phyloP scores from a whole-genome alignment of 2,329 filamentous ascomycete genomes.

The Juglanconis juglandina region DNA sequence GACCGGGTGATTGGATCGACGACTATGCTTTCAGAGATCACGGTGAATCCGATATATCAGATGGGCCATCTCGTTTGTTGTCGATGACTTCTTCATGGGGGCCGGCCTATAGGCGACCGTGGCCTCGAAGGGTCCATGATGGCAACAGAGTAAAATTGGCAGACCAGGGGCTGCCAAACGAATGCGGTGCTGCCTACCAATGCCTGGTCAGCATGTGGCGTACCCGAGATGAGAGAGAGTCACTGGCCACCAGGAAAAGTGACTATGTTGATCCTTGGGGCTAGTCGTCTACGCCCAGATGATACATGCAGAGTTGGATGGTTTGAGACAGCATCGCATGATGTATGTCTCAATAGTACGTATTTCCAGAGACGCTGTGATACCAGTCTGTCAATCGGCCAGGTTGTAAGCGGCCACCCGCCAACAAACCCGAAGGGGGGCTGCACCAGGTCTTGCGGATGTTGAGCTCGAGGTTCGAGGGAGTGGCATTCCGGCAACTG shows the following conservation, averaged over 20 bases:
- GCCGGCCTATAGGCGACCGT: too few species aligned
- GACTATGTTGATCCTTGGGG: constrained; percentile 5
- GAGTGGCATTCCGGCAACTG: neutral
- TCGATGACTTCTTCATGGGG: neutral
- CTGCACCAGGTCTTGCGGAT: neutral
- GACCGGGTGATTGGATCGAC: neutral
- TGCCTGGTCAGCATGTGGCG: constrained; percentile 8
- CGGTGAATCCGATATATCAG: neutral
- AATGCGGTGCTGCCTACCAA: neutral
- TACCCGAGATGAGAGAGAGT: constrained; percentile 14
- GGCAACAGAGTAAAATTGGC: neutral
- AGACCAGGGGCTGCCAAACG: neutral
- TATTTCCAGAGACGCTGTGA: neutral
- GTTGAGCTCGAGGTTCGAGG: neutral
- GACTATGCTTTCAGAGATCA: neutral
- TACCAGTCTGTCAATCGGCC: constrained; percentile 7
- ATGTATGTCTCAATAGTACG: neutral
- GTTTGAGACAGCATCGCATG: constrained; percentile 9
- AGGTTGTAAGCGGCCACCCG: neutral
- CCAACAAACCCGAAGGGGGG: neutral
- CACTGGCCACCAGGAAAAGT: neutral
- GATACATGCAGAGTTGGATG: constrained; percentile 1
- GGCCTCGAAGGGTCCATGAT: too few species aligned
- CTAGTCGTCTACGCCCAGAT: neutral
- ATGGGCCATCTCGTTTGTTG: neutral